These are phyloP conservation scores for Candida silvicultrix DNA, from an alignment of 805 yeast species.

Conservation along the genomic window DNA sequence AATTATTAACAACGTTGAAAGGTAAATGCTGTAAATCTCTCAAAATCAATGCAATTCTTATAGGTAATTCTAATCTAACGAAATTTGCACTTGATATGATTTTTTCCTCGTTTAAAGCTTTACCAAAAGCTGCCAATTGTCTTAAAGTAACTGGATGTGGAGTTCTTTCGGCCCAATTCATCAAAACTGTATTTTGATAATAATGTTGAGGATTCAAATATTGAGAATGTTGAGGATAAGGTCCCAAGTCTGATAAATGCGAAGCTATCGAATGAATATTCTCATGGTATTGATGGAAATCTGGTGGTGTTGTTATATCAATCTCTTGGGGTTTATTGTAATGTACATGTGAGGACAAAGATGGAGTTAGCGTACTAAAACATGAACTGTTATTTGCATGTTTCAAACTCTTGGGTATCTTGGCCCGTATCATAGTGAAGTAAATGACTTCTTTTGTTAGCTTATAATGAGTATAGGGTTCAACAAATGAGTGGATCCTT, in stretches of 20 bases:
- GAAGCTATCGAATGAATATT: constrained; percentile 25
- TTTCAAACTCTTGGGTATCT: neutral
- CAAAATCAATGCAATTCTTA: constrained; percentile 75
- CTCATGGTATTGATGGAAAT: constrained; percentile 29
- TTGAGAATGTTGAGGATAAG: constrained; percentile 34
- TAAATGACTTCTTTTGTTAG: too few species aligned
- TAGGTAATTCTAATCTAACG: constrained; percentile 79
- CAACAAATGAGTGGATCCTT: too few species aligned
- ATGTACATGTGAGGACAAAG: neutral
- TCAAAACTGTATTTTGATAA: constrained; percentile 70
- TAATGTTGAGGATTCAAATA: constrained; percentile 68
- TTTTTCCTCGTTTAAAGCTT: constrained; percentile 67
- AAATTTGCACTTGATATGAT: constrained; percentile 81
- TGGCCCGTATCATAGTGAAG: neutral
- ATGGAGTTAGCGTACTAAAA: neutral
- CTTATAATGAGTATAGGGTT: neutral
- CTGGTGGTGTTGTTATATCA: constrained; percentile 20
- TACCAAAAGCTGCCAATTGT: constrained; percentile 87
- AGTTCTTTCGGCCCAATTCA: constrained; percentile 53
- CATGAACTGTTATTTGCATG: neutral
- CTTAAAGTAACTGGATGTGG: constrained; percentile 89
- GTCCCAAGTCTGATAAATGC: constrained; percentile 30
- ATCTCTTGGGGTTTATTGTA: neutral
- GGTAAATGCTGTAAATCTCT: constrained; percentile 78
- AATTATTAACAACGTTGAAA: constrained; percentile 76